phyloP scores from a whole-genome alignment of 163 green algal genomes.

The Prototheca stagnorum region DNA sequence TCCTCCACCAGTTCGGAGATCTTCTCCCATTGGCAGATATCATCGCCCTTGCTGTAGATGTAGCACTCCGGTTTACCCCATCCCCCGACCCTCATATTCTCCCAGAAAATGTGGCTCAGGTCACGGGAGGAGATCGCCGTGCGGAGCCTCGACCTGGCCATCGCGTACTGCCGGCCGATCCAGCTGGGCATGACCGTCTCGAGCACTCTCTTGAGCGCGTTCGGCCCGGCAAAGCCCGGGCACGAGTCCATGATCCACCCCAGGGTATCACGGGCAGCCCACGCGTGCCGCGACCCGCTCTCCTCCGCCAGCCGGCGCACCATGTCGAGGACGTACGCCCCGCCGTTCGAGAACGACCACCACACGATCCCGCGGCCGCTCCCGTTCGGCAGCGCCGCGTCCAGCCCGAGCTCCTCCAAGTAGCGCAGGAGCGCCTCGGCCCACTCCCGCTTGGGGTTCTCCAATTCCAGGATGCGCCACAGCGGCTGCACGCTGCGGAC shows the following conservation, averaged over 20 bases:
- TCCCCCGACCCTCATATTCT: background rate
- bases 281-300: background rate
- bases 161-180: too few relatives aligned
- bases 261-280: background rate
- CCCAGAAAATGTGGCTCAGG: too few relatives aligned
- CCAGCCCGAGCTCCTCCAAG: background rate
- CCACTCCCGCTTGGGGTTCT: background rate
- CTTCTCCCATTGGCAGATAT: background rate
- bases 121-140: too few relatives aligned
- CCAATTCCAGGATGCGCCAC: background rate
- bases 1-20: background rate
- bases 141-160: too few relatives aligned
- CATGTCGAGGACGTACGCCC: background rate
- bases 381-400: too few relatives aligned
- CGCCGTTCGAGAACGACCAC: slow-evolving; percentile 1
- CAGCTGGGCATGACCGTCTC: background rate
- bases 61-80: background rate
- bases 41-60: slow-evolving; percentile 3
- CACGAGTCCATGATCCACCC: slow-evolving; percentile 4
- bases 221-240: background rate
- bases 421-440: background rate
- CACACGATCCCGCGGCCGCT: background rate
- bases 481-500: background rate
- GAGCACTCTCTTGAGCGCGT: background rate
- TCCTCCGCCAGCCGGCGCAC: background rate